phyloP scores from a whole-genome alignment of 768 basidiomycete genomes.

The Rhodotorula babjevae region DNA sequence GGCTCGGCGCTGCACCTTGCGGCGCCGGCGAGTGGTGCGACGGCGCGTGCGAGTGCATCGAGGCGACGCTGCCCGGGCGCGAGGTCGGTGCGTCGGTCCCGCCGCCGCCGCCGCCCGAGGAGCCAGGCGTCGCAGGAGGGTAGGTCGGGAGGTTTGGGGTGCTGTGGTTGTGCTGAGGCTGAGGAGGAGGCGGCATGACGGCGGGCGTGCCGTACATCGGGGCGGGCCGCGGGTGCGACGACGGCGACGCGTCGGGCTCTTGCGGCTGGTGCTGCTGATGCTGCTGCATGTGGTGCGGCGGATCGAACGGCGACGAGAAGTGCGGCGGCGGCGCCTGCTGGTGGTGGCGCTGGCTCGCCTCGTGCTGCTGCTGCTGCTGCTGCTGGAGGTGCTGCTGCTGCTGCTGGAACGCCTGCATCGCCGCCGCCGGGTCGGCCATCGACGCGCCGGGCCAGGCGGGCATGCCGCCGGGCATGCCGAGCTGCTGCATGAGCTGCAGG shows the following conservation, averaged over 20 bases:
- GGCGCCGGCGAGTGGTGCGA: not conserved
- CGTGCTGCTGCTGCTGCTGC: conserved; percentile 17
- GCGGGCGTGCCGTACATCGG: conserved; percentile 14
- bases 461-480: not conserved
- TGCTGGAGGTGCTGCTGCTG: not conserved
- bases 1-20: too few relatives aligned
- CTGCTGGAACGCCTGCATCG: not conserved
- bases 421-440: not conserved
- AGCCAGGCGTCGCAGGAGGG: not conserved
- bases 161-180: too few relatives aligned
- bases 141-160: not conserved
- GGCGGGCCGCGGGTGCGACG: conserved; percentile 1
- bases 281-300: not conserved
- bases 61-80: not conserved
- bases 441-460: not conserved
- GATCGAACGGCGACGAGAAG: not conserved
- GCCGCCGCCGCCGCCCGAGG: too few relatives aligned
- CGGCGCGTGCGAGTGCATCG: not conserved
- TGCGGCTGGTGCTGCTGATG: not conserved
- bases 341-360: not conserved
- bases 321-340: not conserved
- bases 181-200: too few relatives aligned
- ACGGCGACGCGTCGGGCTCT: not conserved
- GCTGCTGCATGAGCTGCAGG: conserved; percentile 2
- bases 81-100: not conserved